These are phyloP conservation scores for Colletotrichum musicola DNA, from an alignment of 2,329 filamentous ascomycete genomes.

Conservation along the genomic window DNA sequence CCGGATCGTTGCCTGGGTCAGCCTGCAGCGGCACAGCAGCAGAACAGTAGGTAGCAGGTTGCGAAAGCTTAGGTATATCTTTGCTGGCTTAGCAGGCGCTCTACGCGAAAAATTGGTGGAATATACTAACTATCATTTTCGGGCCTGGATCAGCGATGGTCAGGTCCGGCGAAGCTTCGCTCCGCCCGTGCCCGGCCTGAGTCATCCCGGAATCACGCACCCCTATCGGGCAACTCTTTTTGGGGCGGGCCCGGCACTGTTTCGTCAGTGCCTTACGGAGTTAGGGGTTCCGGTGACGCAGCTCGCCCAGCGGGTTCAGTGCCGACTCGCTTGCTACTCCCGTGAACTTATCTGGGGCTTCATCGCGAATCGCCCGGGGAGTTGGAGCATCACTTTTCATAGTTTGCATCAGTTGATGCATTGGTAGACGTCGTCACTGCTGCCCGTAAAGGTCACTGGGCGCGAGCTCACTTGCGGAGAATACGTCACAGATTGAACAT, in stretches of 20 bases:
- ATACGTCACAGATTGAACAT: too few species aligned
- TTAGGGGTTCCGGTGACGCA: conserved; percentile 20
- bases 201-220: conserved; percentile 6
- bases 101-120: too few species aligned
- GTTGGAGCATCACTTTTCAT: too few species aligned
- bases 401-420: too few species aligned
- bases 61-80: not conserved
- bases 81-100: too few species aligned
- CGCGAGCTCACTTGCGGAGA: too few species aligned
- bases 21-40: not conserved
- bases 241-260: not conserved
- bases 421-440: too few species aligned
- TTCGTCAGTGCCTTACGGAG: conserved; percentile 3
- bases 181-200: conserved; percentile 9
- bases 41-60: not conserved
- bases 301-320: conserved; percentile 3
- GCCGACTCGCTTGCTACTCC: conserved; percentile 13
- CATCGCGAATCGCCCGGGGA: not conserved
- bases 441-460: too few species aligned
- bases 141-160: too few species aligned
- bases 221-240: not conserved
- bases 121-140: too few species aligned
- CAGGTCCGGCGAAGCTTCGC: not conserved
- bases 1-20: not conserved
- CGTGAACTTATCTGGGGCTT: not conserved